Percentiles rank a stretch among this genome's conserved stretches.
Conservation (phyloP, 2,329 filamentous ascomycete species). For the Emergomyces orientalis region DNA sequence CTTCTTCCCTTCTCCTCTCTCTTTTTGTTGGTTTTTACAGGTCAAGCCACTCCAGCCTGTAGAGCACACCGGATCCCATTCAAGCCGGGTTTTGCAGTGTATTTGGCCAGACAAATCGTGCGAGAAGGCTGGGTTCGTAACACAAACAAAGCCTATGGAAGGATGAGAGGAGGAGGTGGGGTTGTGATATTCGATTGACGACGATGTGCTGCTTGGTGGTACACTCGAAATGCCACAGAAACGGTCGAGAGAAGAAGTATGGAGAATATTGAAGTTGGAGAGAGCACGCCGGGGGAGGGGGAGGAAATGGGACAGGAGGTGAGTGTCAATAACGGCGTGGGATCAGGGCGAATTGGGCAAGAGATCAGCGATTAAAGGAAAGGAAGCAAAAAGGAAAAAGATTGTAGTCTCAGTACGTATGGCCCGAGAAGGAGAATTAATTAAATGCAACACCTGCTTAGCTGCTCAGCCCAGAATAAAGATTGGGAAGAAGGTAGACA, state of each 20-base stretch:
- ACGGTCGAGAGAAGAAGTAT: not conserved
- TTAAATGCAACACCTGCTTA: not conserved
- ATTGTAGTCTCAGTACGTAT: not conserved
- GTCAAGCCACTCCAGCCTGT: conserved; percentile 1
- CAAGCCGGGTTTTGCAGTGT: not conserved
- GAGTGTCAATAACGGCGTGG: not conserved
- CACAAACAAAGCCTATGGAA: conserved; percentile 1
- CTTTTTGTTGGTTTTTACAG: not conserved
- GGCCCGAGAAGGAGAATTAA: not conserved
- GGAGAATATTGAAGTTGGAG: not conserved
- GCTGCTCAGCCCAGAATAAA: not conserved
- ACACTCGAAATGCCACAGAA: not conserved
- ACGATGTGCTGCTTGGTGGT: not conserved
- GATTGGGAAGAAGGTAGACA: not conserved
- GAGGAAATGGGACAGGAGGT: not conserved
- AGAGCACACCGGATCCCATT: conserved; percentile 3
- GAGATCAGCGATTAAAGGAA: not conserved
- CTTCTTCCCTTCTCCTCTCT: not conserved
- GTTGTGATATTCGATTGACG: not conserved
- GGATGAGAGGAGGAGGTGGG: conserved; percentile 1
- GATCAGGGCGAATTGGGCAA: not conserved
- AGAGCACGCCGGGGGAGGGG: not conserved
- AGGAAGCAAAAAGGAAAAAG: not conserved
- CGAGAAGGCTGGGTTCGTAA: not conserved
- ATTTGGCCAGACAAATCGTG: not conserved